Evolutionary conservation across 805 yeast species (phyloP), one percentile per base, ranked within the genome.

Genomic region (Nakazawaea ishiwadae): DNA sequence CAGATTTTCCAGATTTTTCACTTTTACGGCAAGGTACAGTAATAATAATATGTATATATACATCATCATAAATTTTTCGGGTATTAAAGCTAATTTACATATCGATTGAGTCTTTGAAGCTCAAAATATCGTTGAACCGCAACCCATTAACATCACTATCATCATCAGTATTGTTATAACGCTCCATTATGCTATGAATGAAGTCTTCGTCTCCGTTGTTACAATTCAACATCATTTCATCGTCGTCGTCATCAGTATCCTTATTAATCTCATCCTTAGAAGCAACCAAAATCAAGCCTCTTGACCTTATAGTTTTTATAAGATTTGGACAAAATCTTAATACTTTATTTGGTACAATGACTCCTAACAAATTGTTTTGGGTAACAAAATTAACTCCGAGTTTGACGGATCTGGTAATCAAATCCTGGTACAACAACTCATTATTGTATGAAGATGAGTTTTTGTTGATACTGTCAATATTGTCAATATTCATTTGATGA

Each of bases 261-360:
- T 18, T 21, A 11, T 12, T 23, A 17, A 27, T 27, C 18, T 60
- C 58, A 39, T 68, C 74, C 39, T 70, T 68, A 0, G 81, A 66
- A 2, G 88, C 91, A n/a, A 90, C 91, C 35, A 91, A 65, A 39
- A 91, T 79, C 48, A 91, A 69, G 0, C 98, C 98, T 42, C 83
- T 71, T 1, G 84, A 79, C 45, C 95, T 70, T 12, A 91, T 82
- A 21, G 84, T 73, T 28, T 83, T 84, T 5, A 84, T 75, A 31
- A 90, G 62, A 39, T 82, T 80, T 0, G 95, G 95, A 33, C 88
- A 89, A 21, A 89, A 64, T 29, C 72, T 65, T 43, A 91, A 65
- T 41, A 93, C 56, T 42, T 81, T 81, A 20, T 78, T 73, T 0
- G 95, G 88, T 17, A 87, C 76, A 18, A 88, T 79, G 9, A 93